Base-by-base conservation (phyloP, 345 rosid species). In the Euphorbia peplus region DNA sequence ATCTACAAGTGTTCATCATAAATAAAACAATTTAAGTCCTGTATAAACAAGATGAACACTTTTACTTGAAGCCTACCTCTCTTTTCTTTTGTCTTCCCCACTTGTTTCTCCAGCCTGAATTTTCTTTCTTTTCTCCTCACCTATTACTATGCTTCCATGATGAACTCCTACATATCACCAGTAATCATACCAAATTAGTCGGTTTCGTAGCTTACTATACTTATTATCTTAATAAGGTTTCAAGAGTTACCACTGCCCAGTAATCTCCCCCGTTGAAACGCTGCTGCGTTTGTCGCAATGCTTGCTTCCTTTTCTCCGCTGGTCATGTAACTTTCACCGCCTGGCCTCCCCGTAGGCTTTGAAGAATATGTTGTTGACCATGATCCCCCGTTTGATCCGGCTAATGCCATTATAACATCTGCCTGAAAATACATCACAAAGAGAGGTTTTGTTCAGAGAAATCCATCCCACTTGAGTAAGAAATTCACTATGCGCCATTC, bases 361-460 rank as follows among this genome's bases (percentile, higher is more conserved):
- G 93, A 84, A 4, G 93, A 86, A 87, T 79, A 84, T 10, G 79
- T 80, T 3, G 99, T 95, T 25, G 99, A 87, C 99, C 99, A 95
- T 14, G 99, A 91, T 68, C 88, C 93, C 60, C 98, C 98, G 54
- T 85, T 95, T 67, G 98, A 95, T 73, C 99, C 93, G 32, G 99
- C 99, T 61, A 95, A 75, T 25, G 96, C 88, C 99, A 95, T 89
- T 77, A 95, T 95, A 69, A 87, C 84, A 71, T 95, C 97, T 22
- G 96, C 98, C 99, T 95, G 90, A 78, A 32, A 76, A 75, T 63
- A 56, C 52, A 66, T 63, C 67, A 74, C n/a, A 59, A 55, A 60
- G 70, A 70, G 9, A 39, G 10, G 11, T 4, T 39, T 39, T 39
- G 42, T 8, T 39, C 11, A 8, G 9, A 39, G 42, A 5, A n/a